These are phyloP conservation scores for Pharnaceum exiguum DNA, from an alignment of 148 eudicot genomes.

Conservation along the genomic window DNA sequence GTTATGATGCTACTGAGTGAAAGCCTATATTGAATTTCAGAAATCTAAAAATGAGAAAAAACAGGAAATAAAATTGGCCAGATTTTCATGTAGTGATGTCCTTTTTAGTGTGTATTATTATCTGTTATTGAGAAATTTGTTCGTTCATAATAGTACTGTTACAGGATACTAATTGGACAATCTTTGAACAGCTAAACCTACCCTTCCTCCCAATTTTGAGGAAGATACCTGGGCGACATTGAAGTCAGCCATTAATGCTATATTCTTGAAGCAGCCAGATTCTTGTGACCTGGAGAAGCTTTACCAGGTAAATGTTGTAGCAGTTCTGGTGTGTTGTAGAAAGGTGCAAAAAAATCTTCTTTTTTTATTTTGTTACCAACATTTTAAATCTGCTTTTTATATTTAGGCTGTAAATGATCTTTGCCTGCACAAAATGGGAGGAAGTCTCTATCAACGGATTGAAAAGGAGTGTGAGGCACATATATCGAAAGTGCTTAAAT, in stretches of 20 bases:
- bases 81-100: neutral
- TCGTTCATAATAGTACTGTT: neutral
- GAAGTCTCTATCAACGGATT: conserved; percentile 81
- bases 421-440: conserved; percentile 90
- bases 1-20: too few relatives aligned
- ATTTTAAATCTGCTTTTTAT: neutral
- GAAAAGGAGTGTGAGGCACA: conserved; percentile 87
- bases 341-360: neutral
- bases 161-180: neutral
- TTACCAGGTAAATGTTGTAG: conserved; percentile 50
- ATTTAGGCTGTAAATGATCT: conserved; percentile 89
- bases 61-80: neutral
- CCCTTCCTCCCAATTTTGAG: conserved; percentile 74
- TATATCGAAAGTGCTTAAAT: conserved; percentile 56
- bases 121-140: neutral
- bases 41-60: neutral
- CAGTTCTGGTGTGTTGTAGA: neutral
- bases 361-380: neutral
- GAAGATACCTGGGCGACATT: conserved; percentile 89
- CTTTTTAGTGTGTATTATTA: neutral
- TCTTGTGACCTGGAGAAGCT: conserved; percentile 92
- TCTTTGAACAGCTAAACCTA: conserved; percentile 67
- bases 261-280: conserved; percentile 85
- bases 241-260: conserved; percentile 86
- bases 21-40: neutral